Base-by-base conservation (phyloP, 2,329 filamentous ascomycete species). In the Rutstroemia sp. region DNA sequence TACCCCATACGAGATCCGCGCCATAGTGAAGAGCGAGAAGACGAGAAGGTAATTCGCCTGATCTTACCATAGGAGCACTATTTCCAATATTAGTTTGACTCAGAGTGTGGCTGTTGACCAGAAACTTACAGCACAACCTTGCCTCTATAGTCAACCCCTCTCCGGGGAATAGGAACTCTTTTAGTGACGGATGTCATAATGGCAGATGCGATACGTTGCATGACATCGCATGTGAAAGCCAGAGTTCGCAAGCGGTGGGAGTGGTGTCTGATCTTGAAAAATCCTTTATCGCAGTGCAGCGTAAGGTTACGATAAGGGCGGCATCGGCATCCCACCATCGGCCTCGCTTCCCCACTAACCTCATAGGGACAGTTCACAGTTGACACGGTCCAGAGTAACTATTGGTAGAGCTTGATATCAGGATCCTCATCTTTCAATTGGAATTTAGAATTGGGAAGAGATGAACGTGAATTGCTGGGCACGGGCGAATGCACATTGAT, bases 1-100 rank as follows among this genome's bases (percentile, higher is more conserved):
- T 71, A 88, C 87, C 92, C 92, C 94, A 99, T 63, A 99, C 94
- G 16, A 99, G 79, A 72, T 99, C 94, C 52, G 94, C 94, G 63
- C 94, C 94, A 71, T 99, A 97, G 69, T 95, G 88, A 60, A 99
- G 82, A 34, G 94, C 90, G 45, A 95, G 75, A 25, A 99, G 80
- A 58, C 94, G 86, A 41, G 90, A 94, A 3, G 94, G 92, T 59
- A 96, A 77, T 76, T 99, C 94, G 69, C 94, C 94, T n/a, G 90
- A 95, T 64, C 94, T 87, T 57, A 96, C 92, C 94, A 99, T 99
- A 42, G 94, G 94, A 60, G 94, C 94, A 61, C 53, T 55, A 25
- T 25, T 21, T 27, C 10, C 19, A 14, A 37, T n/a, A 16, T 55
- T 34, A 55, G 19, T 41, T 48, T 34, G 10, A 14, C 21, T n/a